Evolutionary conservation across 331 rosid species (phyloP).

Genomic region (Telfairia occidentalis): DNA sequence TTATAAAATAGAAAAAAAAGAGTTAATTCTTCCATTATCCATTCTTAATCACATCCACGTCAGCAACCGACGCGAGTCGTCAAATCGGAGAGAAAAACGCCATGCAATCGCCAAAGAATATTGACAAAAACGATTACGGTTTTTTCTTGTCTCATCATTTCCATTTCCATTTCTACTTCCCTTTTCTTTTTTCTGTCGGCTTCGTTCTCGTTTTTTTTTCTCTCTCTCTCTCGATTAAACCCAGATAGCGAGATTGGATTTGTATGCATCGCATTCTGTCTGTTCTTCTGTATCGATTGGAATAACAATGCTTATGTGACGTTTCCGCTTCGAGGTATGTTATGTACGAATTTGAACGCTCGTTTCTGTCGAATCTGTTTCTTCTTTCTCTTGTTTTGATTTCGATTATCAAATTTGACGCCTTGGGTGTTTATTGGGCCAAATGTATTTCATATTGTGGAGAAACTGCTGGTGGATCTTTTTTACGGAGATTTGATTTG

Average conservation of each 20-base stretch:
- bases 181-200: not conserved
- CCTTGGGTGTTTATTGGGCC: not conserved
- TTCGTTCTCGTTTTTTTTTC: not conserved
- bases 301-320: not conserved
- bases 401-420: not conserved
- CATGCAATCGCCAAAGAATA: not conserved
- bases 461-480: not conserved
- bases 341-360: not conserved
- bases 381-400: not conserved
- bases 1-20: not conserved
- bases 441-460: not conserved
- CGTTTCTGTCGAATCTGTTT: not conserved
- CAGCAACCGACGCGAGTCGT: not conserved
- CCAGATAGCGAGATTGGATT: not conserved
- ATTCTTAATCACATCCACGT: not conserved
- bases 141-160: not conserved
- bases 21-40: not conserved
- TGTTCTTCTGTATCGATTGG: not conserved
- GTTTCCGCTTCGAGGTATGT: slow-evolving; percentile 2
- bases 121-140: not conserved
- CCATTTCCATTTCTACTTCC: not conserved
- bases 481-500: not conserved
- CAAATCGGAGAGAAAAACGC: slow-evolving; percentile 6
- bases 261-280: not conserved
- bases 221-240: too few relatives aligned